Base-by-base conservation (phyloP, 2,329 filamentous ascomycete species). In the Tolypocladium guangdongense region DNA sequence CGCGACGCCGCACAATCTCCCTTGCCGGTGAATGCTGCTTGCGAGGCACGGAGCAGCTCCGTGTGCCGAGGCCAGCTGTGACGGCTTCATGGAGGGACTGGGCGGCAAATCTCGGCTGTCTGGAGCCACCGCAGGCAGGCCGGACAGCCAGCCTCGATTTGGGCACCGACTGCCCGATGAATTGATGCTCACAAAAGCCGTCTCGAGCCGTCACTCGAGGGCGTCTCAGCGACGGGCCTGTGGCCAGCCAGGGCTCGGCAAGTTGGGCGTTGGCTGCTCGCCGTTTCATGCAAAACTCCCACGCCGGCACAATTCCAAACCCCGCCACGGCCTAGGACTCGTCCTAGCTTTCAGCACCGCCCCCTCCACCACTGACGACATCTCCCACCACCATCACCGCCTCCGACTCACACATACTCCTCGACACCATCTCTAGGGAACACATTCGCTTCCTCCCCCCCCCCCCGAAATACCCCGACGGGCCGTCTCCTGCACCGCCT, bases 281-380 rank as follows among this genome's bases (percentile, higher is more conserved):
- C 18, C 18, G 43, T 32, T 46, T 32, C 27, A n/a, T n/a, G n/a
- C n/a, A n/a, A n/a, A n/a, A n/a, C n/a, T n/a, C n/a, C n/a, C n/a
- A n/a, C n/a, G n/a, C n/a, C n/a, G n/a, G n/a, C n/a, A n/a, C n/a
- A n/a, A n/a, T n/a, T n/a, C n/a, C n/a, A n/a, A n/a, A n/a, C n/a
- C n/a, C n/a, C n/a, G n/a, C n/a, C 61, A 61, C 51, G 50, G 49
- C 57, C 54, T 52, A 52, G 52, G 54, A 49, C 51, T 32, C 22
- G 41, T 46, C 43, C 30, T 49, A 35, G 45, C 35, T 16, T n/a
- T 22, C 52, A 58, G 54, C 52, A 59, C 56, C 57, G 57, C 60
- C 63, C 55, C 59, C 59, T 59, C 62, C 63, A 60, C 65, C 63
- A 68, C 66, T 69, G 67, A 69, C 66, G 66, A 68, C 66, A 68